phyloP scores from a whole-genome alignment of 2,329 filamentous ascomycete species.

The Exophiala lecanii-corni region DNA sequence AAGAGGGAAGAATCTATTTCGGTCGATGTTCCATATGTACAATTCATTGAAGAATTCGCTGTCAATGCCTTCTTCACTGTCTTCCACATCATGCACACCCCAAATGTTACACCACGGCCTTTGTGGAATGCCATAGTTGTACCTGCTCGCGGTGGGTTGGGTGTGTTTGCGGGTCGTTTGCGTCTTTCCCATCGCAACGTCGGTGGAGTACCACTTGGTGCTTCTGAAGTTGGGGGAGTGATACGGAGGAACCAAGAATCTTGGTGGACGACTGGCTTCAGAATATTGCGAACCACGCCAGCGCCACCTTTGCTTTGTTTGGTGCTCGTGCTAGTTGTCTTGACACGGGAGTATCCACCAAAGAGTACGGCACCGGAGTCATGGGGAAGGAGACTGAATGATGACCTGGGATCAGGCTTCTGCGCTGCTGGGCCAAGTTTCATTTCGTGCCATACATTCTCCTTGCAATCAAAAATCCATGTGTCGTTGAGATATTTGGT shows the following conservation, averaged over 20 bases:
- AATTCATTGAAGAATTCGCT: slow-evolving; percentile 94
- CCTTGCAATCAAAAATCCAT: slow-evolving; percentile 91
- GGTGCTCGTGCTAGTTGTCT: slow-evolving; percentile 53
- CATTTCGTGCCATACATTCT: slow-evolving; percentile 78
- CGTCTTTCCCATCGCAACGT: slow-evolving; percentile 84
- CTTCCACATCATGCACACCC: slow-evolving; percentile 91
- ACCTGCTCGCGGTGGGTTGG: slow-evolving; percentile 76
- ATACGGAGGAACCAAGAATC: slow-evolving; percentile 92
- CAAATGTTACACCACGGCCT: slow-evolving; percentile 86
- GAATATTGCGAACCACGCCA: slow-evolving; percentile 56
- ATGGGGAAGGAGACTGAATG: slow-evolving; percentile 86
- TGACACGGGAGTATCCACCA: slow-evolving; percentile 90
- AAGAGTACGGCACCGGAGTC: slow-evolving; percentile 86
- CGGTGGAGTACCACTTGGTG: slow-evolving; percentile 61
- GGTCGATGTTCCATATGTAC: slow-evolving; percentile 90
- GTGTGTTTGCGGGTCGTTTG: slow-evolving; percentile 86
- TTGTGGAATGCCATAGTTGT: slow-evolving; percentile 94
- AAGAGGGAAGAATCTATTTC: slow-evolving; percentile 90
- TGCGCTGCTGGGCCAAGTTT: slow-evolving; percentile 70
- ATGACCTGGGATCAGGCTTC: slow-evolving; percentile 85
- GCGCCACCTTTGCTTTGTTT: slow-evolving; percentile 61
- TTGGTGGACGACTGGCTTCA: slow-evolving; percentile 86
- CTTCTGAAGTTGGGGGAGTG: slow-evolving; percentile 64
- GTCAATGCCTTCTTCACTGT: slow-evolving; percentile 90
- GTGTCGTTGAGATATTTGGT: slow-evolving; percentile 91